Conservation (phyloP, 768 basidiomycete species). For the Cyclocybe aegerita region DNA sequence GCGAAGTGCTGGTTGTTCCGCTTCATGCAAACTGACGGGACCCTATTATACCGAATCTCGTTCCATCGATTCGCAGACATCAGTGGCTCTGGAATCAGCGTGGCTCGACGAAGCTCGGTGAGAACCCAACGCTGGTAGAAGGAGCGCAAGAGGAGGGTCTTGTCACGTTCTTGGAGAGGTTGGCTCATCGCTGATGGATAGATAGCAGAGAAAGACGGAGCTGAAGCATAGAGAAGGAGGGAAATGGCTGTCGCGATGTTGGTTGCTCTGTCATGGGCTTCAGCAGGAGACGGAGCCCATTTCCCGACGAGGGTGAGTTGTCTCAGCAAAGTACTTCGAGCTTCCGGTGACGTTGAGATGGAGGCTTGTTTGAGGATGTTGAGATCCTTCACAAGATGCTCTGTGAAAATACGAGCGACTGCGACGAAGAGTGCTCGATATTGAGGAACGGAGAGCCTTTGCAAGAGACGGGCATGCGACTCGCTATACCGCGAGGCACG, state of each 20-base stretch:
- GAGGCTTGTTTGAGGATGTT: conserved; percentile 34
- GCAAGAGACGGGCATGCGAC: conserved; percentile 35
- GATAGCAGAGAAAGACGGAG: conserved; percentile 19
- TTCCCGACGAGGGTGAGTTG: conserved; percentile 60
- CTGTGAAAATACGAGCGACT: conserved; percentile 64
- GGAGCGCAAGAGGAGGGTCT: conserved; percentile 46
- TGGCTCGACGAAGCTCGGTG: conserved; percentile 48
- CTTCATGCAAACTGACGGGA: conserved; percentile 63
- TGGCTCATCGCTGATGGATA: conserved; percentile 33
- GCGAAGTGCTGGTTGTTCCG: conserved; percentile 54
- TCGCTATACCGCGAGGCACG: conserved; percentile 18
- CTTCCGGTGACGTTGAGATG: conserved; percentile 27
- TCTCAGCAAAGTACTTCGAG: conserved; percentile 31
- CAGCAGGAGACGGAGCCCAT: conserved; percentile 66
- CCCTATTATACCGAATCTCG: conserved; percentile 56
- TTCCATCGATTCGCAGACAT: conserved; percentile 64
- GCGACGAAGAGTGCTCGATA: conserved; percentile 65
- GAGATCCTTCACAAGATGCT: conserved; percentile 50
- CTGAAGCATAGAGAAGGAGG: conserved; percentile 44
- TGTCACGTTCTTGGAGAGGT: conserved; percentile 22
- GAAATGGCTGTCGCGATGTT: conserved; percentile 66
- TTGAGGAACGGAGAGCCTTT: conserved; percentile 43
- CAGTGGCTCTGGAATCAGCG: conserved; percentile 52
- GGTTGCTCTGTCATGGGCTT: conserved; percentile 60
- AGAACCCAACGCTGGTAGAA: conserved; percentile 63